Conservation (phyloP, 2,329 filamentous ascomycete species). For the Leptodontidium sp. region DNA sequence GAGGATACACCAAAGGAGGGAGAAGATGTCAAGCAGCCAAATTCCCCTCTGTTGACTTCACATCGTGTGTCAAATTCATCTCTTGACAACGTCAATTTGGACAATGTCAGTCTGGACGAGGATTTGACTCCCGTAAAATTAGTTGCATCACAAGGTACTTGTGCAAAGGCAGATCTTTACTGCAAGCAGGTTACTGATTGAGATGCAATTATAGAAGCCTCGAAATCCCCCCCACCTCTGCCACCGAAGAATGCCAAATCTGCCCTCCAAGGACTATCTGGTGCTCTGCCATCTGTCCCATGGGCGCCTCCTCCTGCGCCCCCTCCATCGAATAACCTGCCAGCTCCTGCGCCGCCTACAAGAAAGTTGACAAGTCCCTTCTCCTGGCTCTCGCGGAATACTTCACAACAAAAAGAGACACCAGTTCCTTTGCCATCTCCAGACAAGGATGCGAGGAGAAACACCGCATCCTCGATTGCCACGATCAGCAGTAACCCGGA, state of each 20-base stretch:
- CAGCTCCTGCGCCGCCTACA: constrained; percentile 45
- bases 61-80: constrained; percentile 64
- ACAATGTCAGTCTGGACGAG: constrained; percentile 59
- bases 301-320: constrained; percentile 67
- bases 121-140: constrained; percentile 42
- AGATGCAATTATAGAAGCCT: constrained; percentile 32
- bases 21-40: constrained; percentile 46
- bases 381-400: constrained; percentile 79
- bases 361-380: constrained; percentile 90
- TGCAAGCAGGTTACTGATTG: constrained; percentile 9
- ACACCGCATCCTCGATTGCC: constrained; percentile 81
- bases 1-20: constrained; percentile 42
- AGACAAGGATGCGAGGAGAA: constrained; percentile 62
- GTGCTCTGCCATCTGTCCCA: constrained; percentile 74
- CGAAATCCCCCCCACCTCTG: constrained; percentile 45
- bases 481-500: constrained; percentile 84
- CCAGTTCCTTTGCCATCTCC: constrained; percentile 53
- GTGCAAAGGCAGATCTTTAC: background rate
- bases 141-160: constrained; percentile 32
- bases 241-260: constrained; percentile 43
- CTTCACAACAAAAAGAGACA: constrained; percentile 62
- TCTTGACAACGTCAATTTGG: constrained; percentile 66
- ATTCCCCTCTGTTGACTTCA: constrained; percentile 56
- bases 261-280: constrained; percentile 74
- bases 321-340: constrained; percentile 36